phyloP scores from a whole-genome alignment of 331 rosid species.

The Spiraea crenata region DNA sequence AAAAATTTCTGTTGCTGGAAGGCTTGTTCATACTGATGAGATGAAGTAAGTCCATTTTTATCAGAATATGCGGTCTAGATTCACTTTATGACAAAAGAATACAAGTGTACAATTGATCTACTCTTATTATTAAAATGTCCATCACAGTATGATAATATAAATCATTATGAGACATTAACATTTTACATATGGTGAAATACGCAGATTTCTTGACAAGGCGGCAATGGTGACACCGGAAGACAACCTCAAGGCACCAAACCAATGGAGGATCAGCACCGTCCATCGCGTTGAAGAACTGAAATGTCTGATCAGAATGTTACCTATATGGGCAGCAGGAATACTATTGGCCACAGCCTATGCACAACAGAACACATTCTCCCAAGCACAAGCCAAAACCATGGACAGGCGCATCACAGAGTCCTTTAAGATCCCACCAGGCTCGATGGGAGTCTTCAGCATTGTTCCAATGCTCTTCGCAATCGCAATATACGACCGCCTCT shows the following conservation, averaged over 20 bases:
- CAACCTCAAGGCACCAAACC: constrained; percentile 45
- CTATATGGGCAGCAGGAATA: constrained; percentile 91
- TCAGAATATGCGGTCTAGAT: no score
- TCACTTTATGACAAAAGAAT: no score
- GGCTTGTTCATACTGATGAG: constrained; percentile 52
- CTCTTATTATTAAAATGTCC: no score
- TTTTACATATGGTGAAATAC: not conserved
- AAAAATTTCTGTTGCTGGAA: constrained; percentile 58
- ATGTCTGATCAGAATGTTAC: constrained; percentile 82
- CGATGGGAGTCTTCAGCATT: constrained; percentile 73
- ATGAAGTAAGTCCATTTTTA: constrained; percentile 48
- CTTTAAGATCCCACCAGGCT: constrained; percentile 87
- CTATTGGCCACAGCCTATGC: constrained; percentile 82
- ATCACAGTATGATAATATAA: no score
- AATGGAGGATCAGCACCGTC: constrained; percentile 77
- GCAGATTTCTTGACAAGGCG: constrained; percentile 86
- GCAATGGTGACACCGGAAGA: constrained; percentile 61
- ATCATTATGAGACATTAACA: no score
- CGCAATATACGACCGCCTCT: constrained; percentile 66
- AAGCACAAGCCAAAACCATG: constrained; percentile 86
- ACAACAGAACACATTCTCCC: constrained; percentile 82
- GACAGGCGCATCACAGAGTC: constrained; percentile 56
- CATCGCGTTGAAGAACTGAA: constrained; percentile 88
- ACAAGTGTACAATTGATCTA: no score
- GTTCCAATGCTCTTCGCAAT: constrained; percentile 66